These are phyloP conservation scores for Choanephora cucurbitarum DNA, from an alignment of 371 early-diverging fungal species.

Conservation along the genomic window DNA sequence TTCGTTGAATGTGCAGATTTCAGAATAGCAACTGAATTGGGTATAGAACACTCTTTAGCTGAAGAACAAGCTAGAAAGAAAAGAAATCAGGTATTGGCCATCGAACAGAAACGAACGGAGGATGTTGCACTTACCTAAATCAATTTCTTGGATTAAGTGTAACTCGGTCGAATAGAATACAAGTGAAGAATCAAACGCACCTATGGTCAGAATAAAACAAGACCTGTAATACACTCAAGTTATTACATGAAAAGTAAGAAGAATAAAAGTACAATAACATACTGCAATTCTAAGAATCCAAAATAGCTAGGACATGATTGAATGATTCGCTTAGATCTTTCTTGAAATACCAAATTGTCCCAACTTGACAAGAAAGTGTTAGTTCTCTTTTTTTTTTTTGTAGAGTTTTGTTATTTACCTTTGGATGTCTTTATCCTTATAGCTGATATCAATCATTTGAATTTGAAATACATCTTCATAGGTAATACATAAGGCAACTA, in stretches of 20 bases:
- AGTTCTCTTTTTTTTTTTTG: background rate
- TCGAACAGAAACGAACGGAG: background rate
- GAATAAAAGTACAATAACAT: background rate
- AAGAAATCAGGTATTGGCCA: too few relatives aligned
- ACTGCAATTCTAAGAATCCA: constrained; percentile 13
- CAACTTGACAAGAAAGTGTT: background rate
- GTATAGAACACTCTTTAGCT: constrained; percentile 5
- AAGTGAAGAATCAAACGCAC: constrained; percentile 19
- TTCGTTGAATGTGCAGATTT: background rate
- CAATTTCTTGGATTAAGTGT: constrained; percentile 9
- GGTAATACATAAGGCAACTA: constrained; percentile 11
- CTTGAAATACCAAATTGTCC: too few relatives aligned
- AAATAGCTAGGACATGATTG: constrained; percentile 18
- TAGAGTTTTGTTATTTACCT: background rate
- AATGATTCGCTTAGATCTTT: background rate
- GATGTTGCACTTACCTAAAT: constrained; percentile 14
- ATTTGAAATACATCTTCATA: background rate
- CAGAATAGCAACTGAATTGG: constrained; percentile 10
- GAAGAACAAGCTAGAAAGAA: constrained; percentile 4
- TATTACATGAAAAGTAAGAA: background rate
- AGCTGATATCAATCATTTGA: constrained; percentile 1
- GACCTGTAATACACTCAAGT: background rate
- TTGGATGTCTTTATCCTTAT: background rate
- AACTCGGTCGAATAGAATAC: constrained; percentile 8
- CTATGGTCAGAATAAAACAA: constrained; percentile 11